A percentile compares a stretch with the other conserved stretches of the same genome.
These are phyloP conservation scores for Cutaneotrichosporon sp. DNA, from an alignment of 1,284 basidiomycete genomes.

Conservation along the genomic window DNA sequence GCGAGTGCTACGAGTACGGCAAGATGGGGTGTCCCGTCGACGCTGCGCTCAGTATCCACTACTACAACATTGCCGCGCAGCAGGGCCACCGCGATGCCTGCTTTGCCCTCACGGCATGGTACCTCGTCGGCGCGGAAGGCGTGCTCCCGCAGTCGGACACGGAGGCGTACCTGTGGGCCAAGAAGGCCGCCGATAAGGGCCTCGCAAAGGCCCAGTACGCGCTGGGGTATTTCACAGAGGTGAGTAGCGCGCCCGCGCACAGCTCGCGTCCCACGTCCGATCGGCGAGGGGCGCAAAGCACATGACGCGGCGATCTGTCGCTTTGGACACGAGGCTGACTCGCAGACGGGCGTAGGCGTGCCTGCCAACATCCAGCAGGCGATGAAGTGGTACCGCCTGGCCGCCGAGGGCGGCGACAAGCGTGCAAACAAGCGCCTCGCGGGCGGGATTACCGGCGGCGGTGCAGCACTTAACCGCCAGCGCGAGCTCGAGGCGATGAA, in stretches of 20 bases:
- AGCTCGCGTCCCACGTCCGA: background rate
- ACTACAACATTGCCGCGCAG: constrained; percentile 98
- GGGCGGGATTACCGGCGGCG: constrained; percentile 38
- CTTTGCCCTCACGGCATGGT: constrained; percentile 98
- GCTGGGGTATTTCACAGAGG: constrained; percentile 92
- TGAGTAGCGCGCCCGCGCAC: constrained; percentile 24
- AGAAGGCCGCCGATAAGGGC: constrained; percentile 83
- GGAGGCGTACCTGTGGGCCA: constrained; percentile 91
- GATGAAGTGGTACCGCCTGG: constrained; percentile 76
- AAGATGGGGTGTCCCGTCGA: constrained; percentile 99
- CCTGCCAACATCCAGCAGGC: constrained; percentile 63
- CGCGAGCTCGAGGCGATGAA: constrained; percentile 43
- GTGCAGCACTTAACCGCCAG: constrained; percentile 37
- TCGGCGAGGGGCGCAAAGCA: background rate
- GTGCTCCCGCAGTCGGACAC: constrained; percentile 97
- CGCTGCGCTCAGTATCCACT: constrained; percentile 93
- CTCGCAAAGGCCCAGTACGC: constrained; percentile 93
- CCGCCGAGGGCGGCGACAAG: constrained; percentile 91
- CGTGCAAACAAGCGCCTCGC: constrained; percentile 77
- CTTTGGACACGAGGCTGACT: no score
- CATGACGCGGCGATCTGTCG: background rate
- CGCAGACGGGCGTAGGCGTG: constrained; percentile 77
- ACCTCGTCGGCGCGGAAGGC: constrained; percentile 94
- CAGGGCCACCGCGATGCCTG: constrained; percentile 95
- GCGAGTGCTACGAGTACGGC: constrained; percentile 99